Evolutionary conservation across 345 rosid genomes (phyloP).

Genomic region (Brassica incana): DNA sequence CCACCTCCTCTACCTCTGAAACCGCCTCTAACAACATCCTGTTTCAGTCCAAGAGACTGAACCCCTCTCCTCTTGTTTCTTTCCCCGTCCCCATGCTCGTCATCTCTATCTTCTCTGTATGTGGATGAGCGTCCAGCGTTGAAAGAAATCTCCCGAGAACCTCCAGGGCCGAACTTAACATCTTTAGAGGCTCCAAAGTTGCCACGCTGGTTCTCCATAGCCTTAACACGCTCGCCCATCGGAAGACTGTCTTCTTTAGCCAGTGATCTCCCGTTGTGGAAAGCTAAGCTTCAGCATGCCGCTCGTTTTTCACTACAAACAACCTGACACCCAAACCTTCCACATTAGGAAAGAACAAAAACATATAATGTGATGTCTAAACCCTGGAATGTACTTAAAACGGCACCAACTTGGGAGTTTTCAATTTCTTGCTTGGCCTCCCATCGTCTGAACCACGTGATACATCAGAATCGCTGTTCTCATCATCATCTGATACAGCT

Average conservation of each 20-base stretch:
- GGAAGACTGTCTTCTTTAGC: constrained; percentile 75
- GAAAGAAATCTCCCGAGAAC: constrained; percentile 84
- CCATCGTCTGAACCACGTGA: constrained; percentile 52
- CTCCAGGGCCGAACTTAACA: constrained; percentile 83
- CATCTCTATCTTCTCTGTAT: constrained; percentile 55
- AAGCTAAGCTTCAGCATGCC: constrained; percentile 93
- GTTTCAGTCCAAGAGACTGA: constrained; percentile 67
- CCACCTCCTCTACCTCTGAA: constrained; percentile 52
- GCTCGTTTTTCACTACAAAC: constrained; percentile 79
- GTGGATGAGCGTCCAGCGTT: constrained; percentile 53
- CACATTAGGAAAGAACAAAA: constrained; percentile 4
- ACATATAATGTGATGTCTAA: not conserved
- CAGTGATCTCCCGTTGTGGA: constrained; percentile 58
- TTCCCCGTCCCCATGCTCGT: constrained; percentile 27
- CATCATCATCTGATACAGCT: constrained; percentile 59
- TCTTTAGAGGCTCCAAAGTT: constrained; percentile 41
- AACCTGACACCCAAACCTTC: constrained; percentile 45
- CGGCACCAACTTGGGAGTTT: constrained; percentile 58
- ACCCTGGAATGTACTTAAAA: constrained; percentile 19
- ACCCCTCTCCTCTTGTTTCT: constrained; percentile 66
- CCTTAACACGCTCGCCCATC: constrained; percentile 74
- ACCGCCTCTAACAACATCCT: constrained; percentile 45
- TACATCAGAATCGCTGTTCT: constrained; percentile 63
- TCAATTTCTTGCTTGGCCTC: constrained; percentile 50
- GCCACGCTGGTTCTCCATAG: constrained; percentile 45